Evolutionary conservation across 1,284 basidiomycete species (phyloP), one percentile per base, ranked within the genome.

Genomic region (Trichosporon faecale): DNA sequence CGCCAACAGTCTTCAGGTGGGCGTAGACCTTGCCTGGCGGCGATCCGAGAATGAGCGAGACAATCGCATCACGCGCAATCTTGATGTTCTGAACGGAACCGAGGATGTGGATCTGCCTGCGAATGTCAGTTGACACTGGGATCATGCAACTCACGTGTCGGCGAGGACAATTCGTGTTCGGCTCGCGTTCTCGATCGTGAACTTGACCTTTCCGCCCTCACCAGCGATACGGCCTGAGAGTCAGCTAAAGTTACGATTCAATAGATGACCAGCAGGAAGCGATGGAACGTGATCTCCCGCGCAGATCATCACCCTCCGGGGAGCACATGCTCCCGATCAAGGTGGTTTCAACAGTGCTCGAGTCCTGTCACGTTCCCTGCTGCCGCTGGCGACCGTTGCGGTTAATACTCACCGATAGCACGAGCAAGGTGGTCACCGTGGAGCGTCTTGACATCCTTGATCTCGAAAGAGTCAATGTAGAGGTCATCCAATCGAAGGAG

Each of bases 401-500:
- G 8, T 5, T 2, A 23, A 9, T 12, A 78, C 86, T 57, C 74
- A 91, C 95, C 96, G 71, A 99, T 98, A 12, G 96, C 96, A 74
- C 96, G 91, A 18, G 93, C 92, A 12, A 99, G 86, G 82, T 99
- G 97, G 80, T 99, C 97, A 1, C 96, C 96, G 74, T 98, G 95
- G 3, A 99, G 87, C 0, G 94, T 97, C 85, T 99, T 99, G 70
- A 99, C 95, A 77, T 99, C 96, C 83, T 98, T 99, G 84, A 99
- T 95, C 85, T 99, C 94, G 77, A 98, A 98, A 0, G 95, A 95
- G 81, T 98, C 96, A 57, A 99, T 90, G 83, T 98, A 99, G 16
- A 99, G 88, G 82, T 99, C 97, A 80, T 99, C 96, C 78, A 99
- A 85, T 73, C 96, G 89, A 33, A 99, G 88, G 9, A 99, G 89